A percentile compares a stretch with the other conserved stretches of the same genome.
phyloP scores from a whole-genome alignment of 2,329 filamentous ascomycete species.

The Colletotrichum gloeosporioides region DNA sequence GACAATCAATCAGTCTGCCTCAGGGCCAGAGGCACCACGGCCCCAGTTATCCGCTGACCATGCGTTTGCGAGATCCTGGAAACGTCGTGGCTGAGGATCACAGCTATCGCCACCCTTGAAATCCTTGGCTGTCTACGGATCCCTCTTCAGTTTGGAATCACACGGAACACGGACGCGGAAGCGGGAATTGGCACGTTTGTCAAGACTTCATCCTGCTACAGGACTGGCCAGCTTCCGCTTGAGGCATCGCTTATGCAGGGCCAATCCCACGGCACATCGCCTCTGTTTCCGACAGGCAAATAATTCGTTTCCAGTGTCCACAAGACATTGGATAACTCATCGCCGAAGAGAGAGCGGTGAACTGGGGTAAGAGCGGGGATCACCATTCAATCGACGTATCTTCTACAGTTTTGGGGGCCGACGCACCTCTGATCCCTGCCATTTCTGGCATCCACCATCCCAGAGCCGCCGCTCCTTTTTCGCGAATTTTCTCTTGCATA shows the following conservation, averaged over 20 bases:
- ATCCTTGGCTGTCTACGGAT: background rate
- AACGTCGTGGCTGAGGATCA: background rate
- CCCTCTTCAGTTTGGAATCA: background rate
- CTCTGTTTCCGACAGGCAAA: background rate
- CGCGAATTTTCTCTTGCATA: background rate
- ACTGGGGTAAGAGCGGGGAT: background rate
- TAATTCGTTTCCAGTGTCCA: background rate
- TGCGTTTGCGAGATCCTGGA: background rate
- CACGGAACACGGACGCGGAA: background rate
- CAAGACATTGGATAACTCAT: background rate
- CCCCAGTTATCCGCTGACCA: background rate
- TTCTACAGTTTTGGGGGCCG: background rate
- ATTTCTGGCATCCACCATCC: background rate
- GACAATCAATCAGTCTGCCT: background rate
- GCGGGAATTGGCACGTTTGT: background rate
- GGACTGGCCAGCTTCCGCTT: background rate
- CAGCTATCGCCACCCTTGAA: background rate
- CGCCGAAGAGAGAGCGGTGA: constrained; percentile 7
- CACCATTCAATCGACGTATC: background rate
- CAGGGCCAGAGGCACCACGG: background rate
- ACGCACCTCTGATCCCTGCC: background rate
- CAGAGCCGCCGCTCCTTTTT: background rate
- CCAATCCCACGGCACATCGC: background rate
- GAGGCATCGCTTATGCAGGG: background rate
- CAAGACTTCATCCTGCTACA: background rate